phyloP scores from a whole-genome alignment of 2,329 filamentous ascomycete genomes.

The Magnaporthiopsis poae region DNA sequence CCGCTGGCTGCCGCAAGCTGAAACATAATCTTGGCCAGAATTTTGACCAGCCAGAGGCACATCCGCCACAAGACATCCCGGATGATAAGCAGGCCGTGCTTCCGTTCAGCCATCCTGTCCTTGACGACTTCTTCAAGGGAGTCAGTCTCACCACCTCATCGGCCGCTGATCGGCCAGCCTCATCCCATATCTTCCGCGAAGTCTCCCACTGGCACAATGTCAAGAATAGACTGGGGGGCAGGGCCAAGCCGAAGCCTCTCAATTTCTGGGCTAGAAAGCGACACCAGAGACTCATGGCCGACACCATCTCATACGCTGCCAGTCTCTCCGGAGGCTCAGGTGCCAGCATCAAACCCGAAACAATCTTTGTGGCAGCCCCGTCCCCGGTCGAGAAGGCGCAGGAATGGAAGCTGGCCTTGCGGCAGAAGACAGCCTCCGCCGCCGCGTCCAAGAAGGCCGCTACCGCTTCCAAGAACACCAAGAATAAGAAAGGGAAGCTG shows the following conservation, averaged over 20 bases:
- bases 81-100: slow-evolving; percentile 23
- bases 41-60: neutral
- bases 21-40: neutral
- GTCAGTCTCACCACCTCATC: slow-evolving; percentile 28
- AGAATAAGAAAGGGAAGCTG: slow-evolving; percentile 25
- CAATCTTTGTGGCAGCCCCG: slow-evolving; percentile 37
- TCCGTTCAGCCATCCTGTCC: slow-evolving; percentile 35
- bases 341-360: slow-evolving; percentile 52
- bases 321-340: slow-evolving; percentile 60
- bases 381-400: slow-evolving; percentile 11
- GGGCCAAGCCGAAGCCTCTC: slow-evolving; percentile 18
- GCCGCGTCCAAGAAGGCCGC: neutral
- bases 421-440: slow-evolving; percentile 15
- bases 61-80: neutral
- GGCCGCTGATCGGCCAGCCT: slow-evolving; percentile 15
- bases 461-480: slow-evolving; percentile 13
- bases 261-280: slow-evolving; percentile 28
- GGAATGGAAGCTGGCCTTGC: slow-evolving; percentile 13
- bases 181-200: slow-evolving; percentile 34
- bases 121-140: slow-evolving; percentile 35
- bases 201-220: slow-evolving; percentile 54
- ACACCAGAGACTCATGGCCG: slow-evolving; percentile 57
- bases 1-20: neutral
- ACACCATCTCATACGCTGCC: slow-evolving; percentile 59
- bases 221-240: slow-evolving; percentile 38